These are phyloP conservation scores for Dentipellis sp. DNA, from an alignment of 768 basidiomycete species.

Conservation along the genomic window DNA sequence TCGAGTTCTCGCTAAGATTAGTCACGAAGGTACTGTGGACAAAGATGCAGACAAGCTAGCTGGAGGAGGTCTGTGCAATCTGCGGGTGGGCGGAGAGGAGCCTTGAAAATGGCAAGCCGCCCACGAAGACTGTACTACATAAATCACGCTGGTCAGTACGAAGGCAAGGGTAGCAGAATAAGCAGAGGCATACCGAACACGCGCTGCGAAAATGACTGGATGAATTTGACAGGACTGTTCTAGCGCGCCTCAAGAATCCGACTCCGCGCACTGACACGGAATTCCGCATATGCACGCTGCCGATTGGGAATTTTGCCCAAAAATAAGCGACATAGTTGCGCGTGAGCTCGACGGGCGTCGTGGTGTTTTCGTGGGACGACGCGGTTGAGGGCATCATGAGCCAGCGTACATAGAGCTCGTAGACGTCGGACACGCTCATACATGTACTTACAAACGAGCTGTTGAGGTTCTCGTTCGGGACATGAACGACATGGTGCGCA, in stretches of 20 bases:
- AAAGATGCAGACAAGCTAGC: conserved; percentile 22
- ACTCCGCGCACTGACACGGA: conserved; percentile 21
- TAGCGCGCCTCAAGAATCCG: conserved; percentile 23
- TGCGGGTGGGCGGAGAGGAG: conserved; percentile 15
- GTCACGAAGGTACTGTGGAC: conserved; percentile 25
- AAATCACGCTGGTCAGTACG: neutral
- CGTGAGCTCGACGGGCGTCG: conserved; percentile 24
- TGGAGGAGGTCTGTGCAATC: conserved; percentile 17
- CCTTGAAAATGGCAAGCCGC: conserved; percentile 15
- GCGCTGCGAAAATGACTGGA: conserved; percentile 24
- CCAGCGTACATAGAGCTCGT: conserved; percentile 21
- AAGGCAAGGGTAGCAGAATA: neutral
- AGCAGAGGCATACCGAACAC: conserved; percentile 16
- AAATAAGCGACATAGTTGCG: conserved; percentile 24
- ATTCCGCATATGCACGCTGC: conserved; percentile 23
- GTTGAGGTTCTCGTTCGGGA: conserved; percentile 21
- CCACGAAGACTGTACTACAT: conserved; percentile 12
- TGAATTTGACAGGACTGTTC: conserved; percentile 19
- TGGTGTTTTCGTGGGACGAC: conserved; percentile 27
- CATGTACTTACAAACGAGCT: conserved; percentile 24
- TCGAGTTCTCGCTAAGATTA: conserved; percentile 20
- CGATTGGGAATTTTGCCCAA: conserved; percentile 22
- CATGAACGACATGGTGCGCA: conserved; percentile 23
- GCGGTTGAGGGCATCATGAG: conserved; percentile 14
- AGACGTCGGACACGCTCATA: conserved; percentile 20